Percentiles rank a stretch among this genome's conserved stretches.
phyloP scores from a whole-genome alignment of 225 moss, liverwort and hornwort species.

The Bryoerythrophyllum caledonicum region DNA sequence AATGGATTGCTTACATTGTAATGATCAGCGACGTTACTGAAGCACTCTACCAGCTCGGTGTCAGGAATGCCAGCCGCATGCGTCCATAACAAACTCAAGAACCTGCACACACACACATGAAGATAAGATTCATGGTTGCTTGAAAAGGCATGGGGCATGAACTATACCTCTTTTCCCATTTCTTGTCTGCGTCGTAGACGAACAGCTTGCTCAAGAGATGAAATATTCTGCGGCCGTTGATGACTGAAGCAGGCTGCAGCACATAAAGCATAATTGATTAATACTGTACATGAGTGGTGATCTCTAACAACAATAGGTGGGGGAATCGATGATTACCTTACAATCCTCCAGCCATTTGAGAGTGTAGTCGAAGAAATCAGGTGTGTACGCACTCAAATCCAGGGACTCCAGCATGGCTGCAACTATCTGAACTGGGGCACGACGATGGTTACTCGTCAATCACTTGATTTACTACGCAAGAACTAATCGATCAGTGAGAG shows the following conservation, averaged over 20 bases:
- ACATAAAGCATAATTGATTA: not conserved
- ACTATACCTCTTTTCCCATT: constrained; percentile 1
- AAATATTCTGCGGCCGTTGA: not conserved
- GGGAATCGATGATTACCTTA: not conserved
- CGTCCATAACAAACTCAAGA: not conserved
- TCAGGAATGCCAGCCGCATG: not conserved
- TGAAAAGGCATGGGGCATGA: not conserved
- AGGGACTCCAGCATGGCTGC: constrained; percentile 8
- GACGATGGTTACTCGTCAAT: not conserved
- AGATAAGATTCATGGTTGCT: too few relatives aligned
- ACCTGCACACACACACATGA: not conserved
- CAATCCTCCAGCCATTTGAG: not conserved
- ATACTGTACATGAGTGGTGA: not conserved
- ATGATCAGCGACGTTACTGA: not conserved
- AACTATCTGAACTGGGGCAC: not conserved
- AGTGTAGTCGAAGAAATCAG: not conserved
- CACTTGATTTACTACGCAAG: not conserved
- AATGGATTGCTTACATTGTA: not conserved
- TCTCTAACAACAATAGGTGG: not conserved
- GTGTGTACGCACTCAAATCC: not conserved
- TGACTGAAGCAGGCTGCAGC: not conserved
- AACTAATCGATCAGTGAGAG: not conserved
- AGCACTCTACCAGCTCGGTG: not conserved
- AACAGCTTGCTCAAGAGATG: constrained; percentile 9
- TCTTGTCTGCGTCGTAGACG: not conserved